These are phyloP conservation scores for Fusarium proliferatum DNA, from an alignment of 2,329 filamentous ascomycete species.

Conservation along the genomic window DNA sequence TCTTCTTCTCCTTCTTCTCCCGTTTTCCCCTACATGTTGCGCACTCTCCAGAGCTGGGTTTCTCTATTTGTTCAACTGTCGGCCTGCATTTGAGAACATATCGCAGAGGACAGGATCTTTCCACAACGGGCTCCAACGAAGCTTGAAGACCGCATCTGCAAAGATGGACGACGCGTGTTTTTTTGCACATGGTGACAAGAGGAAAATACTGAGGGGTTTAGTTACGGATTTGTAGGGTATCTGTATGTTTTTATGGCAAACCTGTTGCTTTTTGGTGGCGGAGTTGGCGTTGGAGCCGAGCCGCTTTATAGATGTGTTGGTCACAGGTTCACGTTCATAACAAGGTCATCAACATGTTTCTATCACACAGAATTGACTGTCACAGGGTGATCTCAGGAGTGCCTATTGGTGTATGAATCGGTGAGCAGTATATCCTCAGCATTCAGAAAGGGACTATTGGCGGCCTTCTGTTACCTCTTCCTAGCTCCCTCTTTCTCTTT, in stretches of 20 bases:
- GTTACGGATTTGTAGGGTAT: fast-evolving
- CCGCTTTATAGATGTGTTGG: background rate
- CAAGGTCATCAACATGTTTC: background rate
- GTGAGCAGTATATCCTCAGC: background rate
- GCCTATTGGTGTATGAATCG: fast-evolving
- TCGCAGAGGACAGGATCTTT: fast-evolving
- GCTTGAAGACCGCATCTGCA: background rate
- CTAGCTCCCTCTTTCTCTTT: background rate
- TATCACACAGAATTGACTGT: background rate
- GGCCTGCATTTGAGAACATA: background rate
- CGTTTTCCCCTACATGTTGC: background rate
- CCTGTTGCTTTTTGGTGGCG: background rate
- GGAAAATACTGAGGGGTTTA: fast-evolving
- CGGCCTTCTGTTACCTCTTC: background rate
- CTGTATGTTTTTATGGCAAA: fast-evolving
- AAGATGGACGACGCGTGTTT: background rate
- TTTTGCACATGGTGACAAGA: background rate
- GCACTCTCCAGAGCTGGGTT: background rate
- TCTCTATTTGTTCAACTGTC: background rate
- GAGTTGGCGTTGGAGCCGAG: background rate
- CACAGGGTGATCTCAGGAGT: too few species aligned
- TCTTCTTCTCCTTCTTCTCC: background rate
- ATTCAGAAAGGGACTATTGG: background rate
- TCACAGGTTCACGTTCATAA: background rate
- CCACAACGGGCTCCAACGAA: background rate